Evolutionary conservation across 352 stramenopile genomes (phyloP).

Genomic region (Globisporangium iwayamae): DNA sequence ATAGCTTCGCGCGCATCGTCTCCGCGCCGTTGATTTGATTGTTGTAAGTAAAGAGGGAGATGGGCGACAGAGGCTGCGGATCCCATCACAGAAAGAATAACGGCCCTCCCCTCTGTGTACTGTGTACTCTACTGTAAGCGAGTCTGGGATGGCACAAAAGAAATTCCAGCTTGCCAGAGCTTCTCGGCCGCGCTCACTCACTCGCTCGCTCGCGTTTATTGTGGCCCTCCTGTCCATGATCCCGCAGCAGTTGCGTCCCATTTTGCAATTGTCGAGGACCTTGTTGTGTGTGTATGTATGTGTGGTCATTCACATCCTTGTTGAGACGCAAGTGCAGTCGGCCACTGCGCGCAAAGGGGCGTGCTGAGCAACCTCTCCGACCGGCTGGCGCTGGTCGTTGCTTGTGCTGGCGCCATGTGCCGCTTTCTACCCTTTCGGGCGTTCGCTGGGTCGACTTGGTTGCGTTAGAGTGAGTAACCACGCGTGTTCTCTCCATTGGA

Average conservation of each 20-base stretch:
- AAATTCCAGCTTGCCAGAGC: conserved; percentile 6
- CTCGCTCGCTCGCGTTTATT: not conserved
- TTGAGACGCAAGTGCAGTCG: too few species aligned
- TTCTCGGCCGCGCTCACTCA: too few species aligned
- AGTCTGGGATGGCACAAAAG: conserved; percentile 13
- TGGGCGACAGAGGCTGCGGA: not conserved
- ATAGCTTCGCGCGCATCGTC: conserved; percentile 6
- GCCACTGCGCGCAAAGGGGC: too few species aligned
- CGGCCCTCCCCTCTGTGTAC: not conserved
- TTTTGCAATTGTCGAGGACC: too few species aligned
- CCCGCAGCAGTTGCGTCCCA: too few species aligned
- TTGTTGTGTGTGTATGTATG: too few species aligned
- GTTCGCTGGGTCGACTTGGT: not conserved
- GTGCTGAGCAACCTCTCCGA: not conserved
- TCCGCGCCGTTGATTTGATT: conserved; percentile 2
- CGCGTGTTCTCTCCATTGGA: not conserved
- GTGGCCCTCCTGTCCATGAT: too few species aligned
- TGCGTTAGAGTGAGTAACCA: conserved; percentile 12
- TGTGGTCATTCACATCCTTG: too few species aligned
- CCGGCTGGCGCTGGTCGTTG: not conserved
- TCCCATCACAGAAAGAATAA: conserved; percentile 8
- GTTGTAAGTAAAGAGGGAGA: conserved; percentile 1
- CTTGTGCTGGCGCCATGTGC: not conserved
- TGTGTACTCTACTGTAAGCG: not conserved
- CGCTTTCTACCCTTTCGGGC: not conserved